phyloP scores from a whole-genome alignment of 208 protist genomes.

The Porcisia hertigi region DNA sequence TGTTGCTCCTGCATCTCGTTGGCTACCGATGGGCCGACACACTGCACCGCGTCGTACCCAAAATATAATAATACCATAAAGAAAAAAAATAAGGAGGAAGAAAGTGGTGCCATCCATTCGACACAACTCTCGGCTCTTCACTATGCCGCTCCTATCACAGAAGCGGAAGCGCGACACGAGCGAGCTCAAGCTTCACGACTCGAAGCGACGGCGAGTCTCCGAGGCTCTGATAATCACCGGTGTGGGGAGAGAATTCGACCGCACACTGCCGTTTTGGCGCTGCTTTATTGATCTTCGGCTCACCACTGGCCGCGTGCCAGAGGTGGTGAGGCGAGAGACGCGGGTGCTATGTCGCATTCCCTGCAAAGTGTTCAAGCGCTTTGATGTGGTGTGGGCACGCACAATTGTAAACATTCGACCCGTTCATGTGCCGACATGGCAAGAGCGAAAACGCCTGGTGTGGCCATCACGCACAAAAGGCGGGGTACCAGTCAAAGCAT shows the following conservation, averaged over 20 bases:
- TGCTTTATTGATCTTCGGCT: slow-evolving; percentile 52
- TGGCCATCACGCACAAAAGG: neutral
- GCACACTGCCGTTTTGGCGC: slow-evolving; percentile 73
- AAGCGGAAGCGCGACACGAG: slow-evolving; percentile 5
- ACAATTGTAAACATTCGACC: slow-evolving; percentile 38
- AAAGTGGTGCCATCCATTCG: neutral
- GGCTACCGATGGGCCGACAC: no score
- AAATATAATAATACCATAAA: neutral
- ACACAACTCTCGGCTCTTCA: neutral
- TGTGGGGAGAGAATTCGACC: slow-evolving; percentile 54
- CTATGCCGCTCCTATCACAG: neutral
- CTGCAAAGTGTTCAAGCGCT: slow-evolving; percentile 52
- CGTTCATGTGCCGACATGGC: neutral
- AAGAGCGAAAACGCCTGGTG: slow-evolving; percentile 1
- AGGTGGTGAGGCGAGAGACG: slow-evolving; percentile 35
- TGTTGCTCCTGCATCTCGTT: neutral
- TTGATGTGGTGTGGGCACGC: slow-evolving; percentile 70
- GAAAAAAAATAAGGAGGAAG: no score
- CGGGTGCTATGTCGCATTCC: slow-evolving; percentile 39
- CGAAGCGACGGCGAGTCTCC: slow-evolving; percentile 27
- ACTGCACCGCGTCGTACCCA: neutral
- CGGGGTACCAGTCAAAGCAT: neutral
- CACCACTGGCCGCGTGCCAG: slow-evolving; percentile 22
- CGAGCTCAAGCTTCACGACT: slow-evolving; percentile 1
- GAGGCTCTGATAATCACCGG: slow-evolving; percentile 37